Evolutionary conservation across 1,284 basidiomycete species (phyloP).

Genomic region (Ustilago loliicola): DNA sequence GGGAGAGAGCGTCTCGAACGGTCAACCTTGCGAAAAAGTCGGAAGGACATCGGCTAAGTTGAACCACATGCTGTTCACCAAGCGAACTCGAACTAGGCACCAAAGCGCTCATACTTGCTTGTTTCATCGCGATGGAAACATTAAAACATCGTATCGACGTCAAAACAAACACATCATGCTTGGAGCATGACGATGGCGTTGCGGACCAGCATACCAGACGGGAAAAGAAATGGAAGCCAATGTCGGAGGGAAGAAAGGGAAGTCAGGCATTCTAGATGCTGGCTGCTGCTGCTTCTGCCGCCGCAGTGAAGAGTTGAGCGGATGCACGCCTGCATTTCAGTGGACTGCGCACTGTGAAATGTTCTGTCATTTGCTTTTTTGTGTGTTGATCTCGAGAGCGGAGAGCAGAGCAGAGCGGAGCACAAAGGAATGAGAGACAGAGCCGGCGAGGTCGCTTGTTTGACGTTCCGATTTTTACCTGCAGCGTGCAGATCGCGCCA

Average conservation of each 20-base stretch:
- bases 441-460: conserved; percentile 1
- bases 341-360: conserved; percentile 1
- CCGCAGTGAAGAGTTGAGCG: neutral
- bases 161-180: neutral
- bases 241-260: conserved; percentile 1
- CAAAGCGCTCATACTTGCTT: neutral
- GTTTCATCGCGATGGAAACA: neutral
- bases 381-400: neutral
- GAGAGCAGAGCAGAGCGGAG: neutral
- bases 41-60: conserved; percentile 13
- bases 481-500: conserved; percentile 26
- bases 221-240: neutral
- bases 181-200: neutral
- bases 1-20: neutral
- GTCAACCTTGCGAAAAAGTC: conserved; percentile 8
- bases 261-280: neutral
- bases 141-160: neutral
- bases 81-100: neutral
- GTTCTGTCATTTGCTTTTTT: neutral
- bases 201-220: conserved; percentile 1
- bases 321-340: conserved; percentile 12
- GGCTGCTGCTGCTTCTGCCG: no score
- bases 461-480: conserved; percentile 14
- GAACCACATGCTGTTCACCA: neutral
- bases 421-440: neutral